phyloP scores from a whole-genome alignment of 345 rosid species.

The Salix purpurea region DNA sequence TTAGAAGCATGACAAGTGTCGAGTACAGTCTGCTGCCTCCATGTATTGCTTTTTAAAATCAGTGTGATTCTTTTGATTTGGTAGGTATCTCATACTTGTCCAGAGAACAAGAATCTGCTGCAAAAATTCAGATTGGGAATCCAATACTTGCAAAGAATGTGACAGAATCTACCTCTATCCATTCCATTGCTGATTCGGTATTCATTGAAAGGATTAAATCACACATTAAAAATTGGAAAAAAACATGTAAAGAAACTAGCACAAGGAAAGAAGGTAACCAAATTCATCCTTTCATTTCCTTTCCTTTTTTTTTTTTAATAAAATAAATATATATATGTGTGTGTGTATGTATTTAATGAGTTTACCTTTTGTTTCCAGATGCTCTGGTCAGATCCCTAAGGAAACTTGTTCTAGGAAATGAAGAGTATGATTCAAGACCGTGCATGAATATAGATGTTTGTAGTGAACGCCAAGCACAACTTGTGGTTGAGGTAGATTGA shows the following conservation, averaged over 20 bases:
- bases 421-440: constrained; percentile 65
- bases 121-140: constrained; percentile 51
- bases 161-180: constrained; percentile 35
- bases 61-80: not conserved
- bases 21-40: not conserved
- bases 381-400: constrained; percentile 55
- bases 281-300: constrained; percentile 2
- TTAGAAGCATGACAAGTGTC: not conserved
- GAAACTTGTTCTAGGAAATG: constrained; percentile 48
- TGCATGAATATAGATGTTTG: constrained; percentile 74
- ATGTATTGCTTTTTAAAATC: not conserved
- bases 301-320: not conserved
- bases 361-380: constrained; percentile 34
- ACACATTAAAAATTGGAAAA: constrained; percentile 69
- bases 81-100: constrained; percentile 86
- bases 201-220: constrained; percentile 61
- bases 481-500: constrained; percentile 54
- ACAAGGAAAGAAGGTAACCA: constrained; percentile 46
- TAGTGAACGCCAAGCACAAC: constrained; percentile 78
- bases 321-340: no score
- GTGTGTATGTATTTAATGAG: no score
- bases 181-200: constrained; percentile 64
- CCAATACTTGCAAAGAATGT: constrained; percentile 34
- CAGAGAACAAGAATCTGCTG: constrained; percentile 69
- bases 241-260: constrained; percentile 36